Conservation (phyloP, 805 yeast genomes). For the Saccharomycopsis fermentans region DNA sequence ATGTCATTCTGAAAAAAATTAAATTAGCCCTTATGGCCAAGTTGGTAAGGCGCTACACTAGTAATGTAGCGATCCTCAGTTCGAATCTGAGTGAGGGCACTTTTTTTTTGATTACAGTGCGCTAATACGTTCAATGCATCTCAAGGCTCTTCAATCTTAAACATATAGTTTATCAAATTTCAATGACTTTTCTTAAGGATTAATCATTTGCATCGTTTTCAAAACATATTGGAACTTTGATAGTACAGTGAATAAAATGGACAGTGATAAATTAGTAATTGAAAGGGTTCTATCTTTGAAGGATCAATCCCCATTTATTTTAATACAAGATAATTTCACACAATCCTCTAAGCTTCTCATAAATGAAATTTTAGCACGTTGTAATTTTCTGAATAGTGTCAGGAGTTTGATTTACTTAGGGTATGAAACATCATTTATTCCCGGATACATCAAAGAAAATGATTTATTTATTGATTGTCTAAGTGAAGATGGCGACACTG, state of each 20-base stretch:
- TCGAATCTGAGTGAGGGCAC: slow-evolving; percentile 30
- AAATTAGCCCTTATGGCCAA: slow-evolving; percentile 28
- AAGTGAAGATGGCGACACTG: slow-evolving; percentile 35
- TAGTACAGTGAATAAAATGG: background rate
- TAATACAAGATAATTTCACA: slow-evolving; percentile 56
- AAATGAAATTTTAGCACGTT: slow-evolving; percentile 43
- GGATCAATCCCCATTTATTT: slow-evolving; percentile 65
- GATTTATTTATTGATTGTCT: slow-evolving; percentile 58
- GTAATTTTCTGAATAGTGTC: background rate
- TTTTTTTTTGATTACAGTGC: slow-evolving; percentile 8
- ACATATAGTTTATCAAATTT: no score
- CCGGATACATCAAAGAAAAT: slow-evolving; percentile 37
- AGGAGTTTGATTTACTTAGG: slow-evolving; percentile 42
- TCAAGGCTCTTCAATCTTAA: no score
- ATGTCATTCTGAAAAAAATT: no score
- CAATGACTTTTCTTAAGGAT: no score
- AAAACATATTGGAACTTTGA: background rate
- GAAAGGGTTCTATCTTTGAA: slow-evolving; percentile 55
- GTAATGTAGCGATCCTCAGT: slow-evolving; percentile 31
- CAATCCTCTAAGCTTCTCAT: slow-evolving; percentile 56
- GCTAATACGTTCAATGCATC: no score
- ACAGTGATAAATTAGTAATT: slow-evolving; percentile 10
- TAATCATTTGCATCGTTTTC: no score
- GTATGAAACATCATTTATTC: slow-evolving; percentile 52
- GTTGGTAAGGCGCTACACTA: slow-evolving; percentile 32